Evolutionary conservation across 306 rosid genomes (phyloP), one percentile per base, ranked within the genome.

Genomic region (Herpetospermum pedunculosum): DNA sequence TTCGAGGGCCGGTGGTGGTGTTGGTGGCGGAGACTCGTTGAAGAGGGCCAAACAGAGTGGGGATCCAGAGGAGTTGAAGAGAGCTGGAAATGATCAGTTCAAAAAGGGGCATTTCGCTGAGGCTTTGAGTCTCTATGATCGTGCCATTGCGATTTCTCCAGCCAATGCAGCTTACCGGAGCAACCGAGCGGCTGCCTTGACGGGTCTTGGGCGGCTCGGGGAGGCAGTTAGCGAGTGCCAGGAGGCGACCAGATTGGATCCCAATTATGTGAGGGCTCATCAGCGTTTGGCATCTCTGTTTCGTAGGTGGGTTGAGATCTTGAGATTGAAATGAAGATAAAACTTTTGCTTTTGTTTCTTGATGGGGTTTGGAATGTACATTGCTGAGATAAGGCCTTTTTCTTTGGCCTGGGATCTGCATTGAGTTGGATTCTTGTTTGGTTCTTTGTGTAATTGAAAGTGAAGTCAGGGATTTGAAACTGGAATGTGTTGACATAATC

Each of bases 161-260:
- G 82, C 60, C 18, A 94, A 91, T 73, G 89, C 90, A 0, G 87
- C 97, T 0, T 89, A 83, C 70, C 87, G 98, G 78, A 82, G 96
- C 64, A 94, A 94, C 82, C 90, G 98, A 9, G 98, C 97, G 0
- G 98, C 98, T 9, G 98, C 98, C 26, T 77, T 94, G 82, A 91
- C 91, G 0, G 88, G 89, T 3, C 83, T 91, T 7, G 87, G 92
- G 8, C 80, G 97, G 75, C 72, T 94, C 7, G 77, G 49, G 32
- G 97, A 91, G 84, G 96, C 98, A 0, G 88, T 94, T 78, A 80
- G 72, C 79, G 98, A 89, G 77, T 91, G 98, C 35, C 89, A 89
- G 72, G 97, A 86, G 85, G 97, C 97, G 0, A 86, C 89, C 73
- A 88, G 85, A 82, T 88, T 94, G 84, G 92, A 94, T 87, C 94